These are phyloP conservation scores for Trypanosomatidae sp. DNA, from an alignment of 208 protist species.

Conservation along the genomic window DNA sequence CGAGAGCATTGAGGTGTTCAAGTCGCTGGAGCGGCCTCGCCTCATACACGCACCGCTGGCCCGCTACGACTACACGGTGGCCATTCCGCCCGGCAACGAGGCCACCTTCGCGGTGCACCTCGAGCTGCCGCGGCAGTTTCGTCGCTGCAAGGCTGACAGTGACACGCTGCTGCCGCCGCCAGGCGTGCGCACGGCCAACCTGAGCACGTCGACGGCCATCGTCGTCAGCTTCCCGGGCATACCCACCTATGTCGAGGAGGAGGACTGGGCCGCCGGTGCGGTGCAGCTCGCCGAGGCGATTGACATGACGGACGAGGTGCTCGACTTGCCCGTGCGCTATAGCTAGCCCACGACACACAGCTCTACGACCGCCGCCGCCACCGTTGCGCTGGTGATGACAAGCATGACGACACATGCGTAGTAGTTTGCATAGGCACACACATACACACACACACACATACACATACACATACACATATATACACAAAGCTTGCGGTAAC, in stretches of 20 bases:
- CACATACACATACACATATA: conserved; percentile 2
- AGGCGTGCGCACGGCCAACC: conserved; percentile 36
- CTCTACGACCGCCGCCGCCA: no score
- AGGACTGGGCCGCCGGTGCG: conserved; percentile 25
- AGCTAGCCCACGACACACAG: conserved; percentile 10
- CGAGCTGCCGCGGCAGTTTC: conserved; percentile 21
- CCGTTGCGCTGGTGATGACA: neutral
- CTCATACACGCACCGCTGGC: conserved; percentile 17
- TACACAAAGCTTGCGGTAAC: neutral
- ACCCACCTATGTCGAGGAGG: conserved; percentile 29
- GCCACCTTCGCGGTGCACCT: conserved; percentile 22
- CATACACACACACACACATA: neutral
- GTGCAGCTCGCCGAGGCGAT: conserved; percentile 36
- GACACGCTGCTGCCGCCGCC: conserved; percentile 26
- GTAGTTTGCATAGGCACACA: neutral
- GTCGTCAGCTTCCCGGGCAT: conserved; percentile 33
- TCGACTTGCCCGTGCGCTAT: conserved; percentile 33
- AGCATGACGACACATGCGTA: neutral
- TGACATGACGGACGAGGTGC: conserved; percentile 29
- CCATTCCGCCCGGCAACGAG: conserved; percentile 23
- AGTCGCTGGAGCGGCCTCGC: conserved; percentile 28
- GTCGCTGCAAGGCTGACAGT: conserved; percentile 19
- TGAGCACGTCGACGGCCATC: conserved; percentile 20
- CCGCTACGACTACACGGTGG: conserved; percentile 26
- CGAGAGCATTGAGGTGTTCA: conserved; percentile 37